These are phyloP conservation scores for Oenanthe sinensis DNA, from an alignment of 129 eudicot genomes.

Conservation along the genomic window DNA sequence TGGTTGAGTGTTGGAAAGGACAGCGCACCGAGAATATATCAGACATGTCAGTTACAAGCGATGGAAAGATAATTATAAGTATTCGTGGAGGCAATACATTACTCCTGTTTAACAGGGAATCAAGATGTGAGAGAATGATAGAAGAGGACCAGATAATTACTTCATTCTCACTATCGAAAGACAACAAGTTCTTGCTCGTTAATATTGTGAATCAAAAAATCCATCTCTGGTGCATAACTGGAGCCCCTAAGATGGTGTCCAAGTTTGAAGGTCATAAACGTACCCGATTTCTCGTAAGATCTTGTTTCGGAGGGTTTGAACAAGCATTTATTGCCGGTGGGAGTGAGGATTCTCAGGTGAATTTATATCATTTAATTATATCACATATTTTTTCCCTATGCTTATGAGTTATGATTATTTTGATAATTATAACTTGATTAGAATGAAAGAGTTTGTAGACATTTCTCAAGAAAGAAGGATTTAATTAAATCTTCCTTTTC, in stretches of 20 bases:
- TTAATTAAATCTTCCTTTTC: too few relatives aligned
- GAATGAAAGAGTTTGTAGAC: too few relatives aligned
- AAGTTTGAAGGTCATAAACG: slow-evolving; percentile 37
- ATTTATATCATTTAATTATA: too few relatives aligned
- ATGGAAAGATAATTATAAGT: slow-evolving; percentile 26
- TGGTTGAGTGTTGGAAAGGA: slow-evolving; percentile 28
- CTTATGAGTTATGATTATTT: too few relatives aligned
- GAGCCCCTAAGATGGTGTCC: slow-evolving; percentile 14
- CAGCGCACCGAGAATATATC: slow-evolving; percentile 17
- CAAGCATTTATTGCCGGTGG: slow-evolving; percentile 45
- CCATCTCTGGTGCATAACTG: slow-evolving; percentile 35
- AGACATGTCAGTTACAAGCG: slow-evolving; percentile 24
- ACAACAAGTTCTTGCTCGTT: slow-evolving; percentile 32
- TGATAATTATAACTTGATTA: too few relatives aligned
- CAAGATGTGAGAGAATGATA: slow-evolving; percentile 18
- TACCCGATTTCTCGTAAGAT: slow-evolving; percentile 27
- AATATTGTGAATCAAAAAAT: slow-evolving; percentile 37
- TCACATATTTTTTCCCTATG: too few relatives aligned
- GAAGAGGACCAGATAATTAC: slow-evolving; percentile 22
- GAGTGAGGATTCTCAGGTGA: slow-evolving; percentile 41
- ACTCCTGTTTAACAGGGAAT: slow-evolving; percentile 21
- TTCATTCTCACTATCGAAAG: slow-evolving; percentile 30
- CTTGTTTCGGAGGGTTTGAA: slow-evolving; percentile 47
- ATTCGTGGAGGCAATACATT: slow-evolving; percentile 23
- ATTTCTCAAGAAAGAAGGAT: too few relatives aligned